These are phyloP conservation scores for Diutina scorzettiae DNA, from an alignment of 1,139 yeast genomes.

Conservation along the genomic window DNA sequence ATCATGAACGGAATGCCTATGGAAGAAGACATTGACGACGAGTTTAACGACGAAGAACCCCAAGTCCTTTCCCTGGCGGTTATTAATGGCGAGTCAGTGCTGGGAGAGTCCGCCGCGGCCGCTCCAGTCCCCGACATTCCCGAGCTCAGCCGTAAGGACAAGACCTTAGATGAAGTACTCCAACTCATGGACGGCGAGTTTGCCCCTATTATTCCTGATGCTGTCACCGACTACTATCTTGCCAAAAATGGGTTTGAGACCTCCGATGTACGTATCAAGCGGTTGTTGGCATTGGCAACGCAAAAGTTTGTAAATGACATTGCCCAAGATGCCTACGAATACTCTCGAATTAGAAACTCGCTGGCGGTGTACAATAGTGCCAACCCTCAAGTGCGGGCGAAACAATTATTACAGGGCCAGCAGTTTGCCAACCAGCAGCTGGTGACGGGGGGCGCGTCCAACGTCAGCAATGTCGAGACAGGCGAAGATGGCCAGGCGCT, in stretches of 20 bases:
- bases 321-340: constrained; percentile 95
- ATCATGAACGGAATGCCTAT: neutral
- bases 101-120: neutral
- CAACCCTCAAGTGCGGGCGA: constrained; percentile 79
- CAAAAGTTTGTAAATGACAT: constrained; percentile 91
- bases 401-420: constrained; percentile 63
- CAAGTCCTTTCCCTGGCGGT: neutral
- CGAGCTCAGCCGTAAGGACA: constrained; percentile 70
- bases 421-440: constrained; percentile 39
- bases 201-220: constrained; percentile 95
- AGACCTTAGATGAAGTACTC: constrained; percentile 74
- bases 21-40: constrained; percentile 7
- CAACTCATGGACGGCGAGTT: constrained; percentile 80
- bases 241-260: constrained; percentile 84
- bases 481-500: constrained; percentile 18
- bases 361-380: constrained; percentile 74
- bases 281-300: constrained; percentile 85
- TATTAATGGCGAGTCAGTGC: neutral
- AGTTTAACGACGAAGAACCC: constrained; percentile 7
- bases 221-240: constrained; percentile 90
- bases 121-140: constrained; percentile 42
- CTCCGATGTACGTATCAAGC: constrained; percentile 65
- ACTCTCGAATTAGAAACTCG: constrained; percentile 77
- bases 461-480: constrained; percentile 25
- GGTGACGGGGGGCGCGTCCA: constrained; percentile 25